Evolutionary conservation across 306 rosid species (phyloP).

Genomic region (Cucurbita moschata): DNA sequence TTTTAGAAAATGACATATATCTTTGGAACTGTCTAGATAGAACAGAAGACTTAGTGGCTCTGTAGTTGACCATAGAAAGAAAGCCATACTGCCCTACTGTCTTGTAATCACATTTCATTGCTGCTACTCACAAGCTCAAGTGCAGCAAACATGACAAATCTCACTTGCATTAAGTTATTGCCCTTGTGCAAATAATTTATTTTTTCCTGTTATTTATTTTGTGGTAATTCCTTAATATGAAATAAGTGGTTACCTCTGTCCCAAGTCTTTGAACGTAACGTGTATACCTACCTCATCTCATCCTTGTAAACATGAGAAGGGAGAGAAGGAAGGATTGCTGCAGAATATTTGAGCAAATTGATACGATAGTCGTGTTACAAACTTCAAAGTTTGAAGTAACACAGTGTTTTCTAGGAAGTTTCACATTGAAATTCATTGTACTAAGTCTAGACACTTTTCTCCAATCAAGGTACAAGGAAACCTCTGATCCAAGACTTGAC

Average conservation of each 20-base stretch:
- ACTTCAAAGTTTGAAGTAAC: not conserved
- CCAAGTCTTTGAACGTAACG: not conserved
- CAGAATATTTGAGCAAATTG: not conserved
- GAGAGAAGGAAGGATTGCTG: not conserved
- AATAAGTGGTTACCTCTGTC: not conserved
- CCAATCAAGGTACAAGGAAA: not conserved
- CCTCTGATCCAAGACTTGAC: not conserved
- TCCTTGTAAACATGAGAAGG: not conserved
- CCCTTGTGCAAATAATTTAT: not conserved
- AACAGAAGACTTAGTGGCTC: not conserved
- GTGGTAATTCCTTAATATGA: not conserved
- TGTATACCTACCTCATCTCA: not conserved
- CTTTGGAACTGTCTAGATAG: not conserved
- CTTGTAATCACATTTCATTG: not conserved
- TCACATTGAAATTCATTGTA: not conserved
- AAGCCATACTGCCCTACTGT: not conserved
- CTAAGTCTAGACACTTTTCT: not conserved
- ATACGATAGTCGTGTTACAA: not conserved
- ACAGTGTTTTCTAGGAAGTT: not conserved
- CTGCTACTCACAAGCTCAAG: not conserved
- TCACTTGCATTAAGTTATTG: not conserved
- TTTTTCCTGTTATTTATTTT: not conserved
- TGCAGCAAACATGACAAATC: not conserved
- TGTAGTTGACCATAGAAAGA: not conserved
- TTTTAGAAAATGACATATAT: not conserved